These are phyloP conservation scores for Lachnellula arida DNA, from an alignment of 2,329 filamentous ascomycete genomes.

Conservation along the genomic window DNA sequence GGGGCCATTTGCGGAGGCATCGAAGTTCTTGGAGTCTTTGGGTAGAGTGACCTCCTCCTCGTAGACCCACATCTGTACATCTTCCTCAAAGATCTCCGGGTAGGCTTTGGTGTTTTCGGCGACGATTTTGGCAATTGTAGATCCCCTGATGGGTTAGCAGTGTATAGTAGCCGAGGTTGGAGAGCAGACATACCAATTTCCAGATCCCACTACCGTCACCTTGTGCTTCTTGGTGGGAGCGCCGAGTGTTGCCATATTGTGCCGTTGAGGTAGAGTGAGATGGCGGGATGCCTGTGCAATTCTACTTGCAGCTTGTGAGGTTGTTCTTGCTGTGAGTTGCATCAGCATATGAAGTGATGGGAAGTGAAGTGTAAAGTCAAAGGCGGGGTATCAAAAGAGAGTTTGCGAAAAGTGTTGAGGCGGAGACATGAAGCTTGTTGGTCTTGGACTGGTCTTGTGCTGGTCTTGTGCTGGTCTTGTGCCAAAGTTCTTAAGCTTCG, in stretches of 20 bases:
- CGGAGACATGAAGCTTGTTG: neutral
- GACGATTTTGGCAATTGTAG: constrained; percentile 94
- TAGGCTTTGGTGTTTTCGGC: constrained; percentile 84
- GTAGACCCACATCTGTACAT: constrained; percentile 98
- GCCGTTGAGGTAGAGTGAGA: constrained; percentile 15
- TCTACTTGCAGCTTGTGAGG: constrained; percentile 16
- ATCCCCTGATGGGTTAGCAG: constrained; percentile 60
- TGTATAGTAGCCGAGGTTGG: neutral
- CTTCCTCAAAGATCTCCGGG: constrained; percentile 74
- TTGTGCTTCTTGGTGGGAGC: constrained; percentile 72
- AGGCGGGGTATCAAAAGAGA: neutral
- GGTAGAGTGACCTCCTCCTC: constrained; percentile 82
- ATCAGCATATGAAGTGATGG: constrained; percentile 17
- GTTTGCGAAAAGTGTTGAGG: neutral
- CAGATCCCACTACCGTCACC: constrained; percentile 89
- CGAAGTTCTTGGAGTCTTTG: constrained; percentile 68
- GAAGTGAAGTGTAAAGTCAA: neutral
- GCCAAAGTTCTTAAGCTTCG: constrained; percentile 4
- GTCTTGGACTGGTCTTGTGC: too few relatives aligned
- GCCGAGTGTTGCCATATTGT: constrained; percentile 36
- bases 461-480: too few relatives aligned
- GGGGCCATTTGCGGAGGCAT: constrained; percentile 54
- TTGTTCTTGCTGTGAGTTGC: constrained; percentile 14
- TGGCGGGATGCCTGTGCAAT: constrained; percentile 18
- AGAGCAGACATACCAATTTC: constrained; percentile 70